These are phyloP conservation scores for Fusarium hainanense DNA, from an alignment of 2,329 filamentous ascomycete genomes.

Conservation along the genomic window DNA sequence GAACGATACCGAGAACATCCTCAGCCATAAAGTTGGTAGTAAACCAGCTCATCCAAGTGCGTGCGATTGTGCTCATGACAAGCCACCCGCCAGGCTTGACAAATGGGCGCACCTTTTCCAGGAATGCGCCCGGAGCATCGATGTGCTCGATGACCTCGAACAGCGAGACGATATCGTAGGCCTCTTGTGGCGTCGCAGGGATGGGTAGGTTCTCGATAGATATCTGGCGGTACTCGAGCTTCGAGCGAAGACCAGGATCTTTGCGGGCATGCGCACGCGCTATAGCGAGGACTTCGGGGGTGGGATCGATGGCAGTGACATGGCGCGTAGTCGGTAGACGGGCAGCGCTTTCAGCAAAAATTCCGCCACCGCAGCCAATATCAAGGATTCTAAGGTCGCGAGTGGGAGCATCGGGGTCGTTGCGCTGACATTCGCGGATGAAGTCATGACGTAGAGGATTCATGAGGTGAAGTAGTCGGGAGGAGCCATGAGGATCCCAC, in stretches of 20 bases:
- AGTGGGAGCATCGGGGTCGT: conserved; percentile 57
- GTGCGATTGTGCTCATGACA: conserved; percentile 89
- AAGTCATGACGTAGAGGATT: conserved; percentile 97
- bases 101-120: conserved; percentile 76
- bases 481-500: conserved; percentile 97
- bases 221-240: conserved; percentile 78
- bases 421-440: conserved; percentile 76
- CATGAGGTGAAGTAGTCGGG: conserved; percentile 94
- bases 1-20: conserved; percentile 87
- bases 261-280: conserved; percentile 79
- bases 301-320: conserved; percentile 84
- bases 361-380: conserved; percentile 94
- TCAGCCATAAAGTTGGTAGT: conserved; percentile 94
- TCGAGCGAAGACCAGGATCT: conserved; percentile 74
- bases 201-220: conserved; percentile 76
- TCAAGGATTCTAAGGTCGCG: conserved; percentile 78
- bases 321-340: conserved; percentile 70
- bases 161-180: conserved; percentile 83
- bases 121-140: conserved; percentile 77
- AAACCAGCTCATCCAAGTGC: conserved; percentile 89
- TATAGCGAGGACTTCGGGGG: conserved; percentile 76
- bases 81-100: conserved; percentile 94
- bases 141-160: conserved; percentile 99
- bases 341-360: conserved; percentile 90
- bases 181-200: conserved; percentile 53